phyloP scores from a whole-genome alignment of 1,139 yeast species.

The Sugiyamaella grinbergsii region DNA sequence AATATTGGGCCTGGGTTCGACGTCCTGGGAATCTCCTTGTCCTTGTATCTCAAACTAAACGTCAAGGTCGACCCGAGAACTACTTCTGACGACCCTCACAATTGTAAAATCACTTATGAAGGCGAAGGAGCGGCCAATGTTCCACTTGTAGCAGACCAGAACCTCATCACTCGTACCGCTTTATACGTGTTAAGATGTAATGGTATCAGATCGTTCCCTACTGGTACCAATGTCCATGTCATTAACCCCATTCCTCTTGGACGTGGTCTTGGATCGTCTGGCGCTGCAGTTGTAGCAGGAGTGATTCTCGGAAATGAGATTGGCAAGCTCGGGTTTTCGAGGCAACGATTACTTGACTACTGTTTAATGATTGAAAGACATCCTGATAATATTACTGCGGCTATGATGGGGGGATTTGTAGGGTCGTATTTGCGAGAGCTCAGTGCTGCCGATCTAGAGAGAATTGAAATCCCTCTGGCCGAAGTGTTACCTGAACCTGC shows the following conservation, averaged over 20 bases:
- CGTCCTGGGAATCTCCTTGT: constrained; percentile 87
- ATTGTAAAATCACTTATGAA: constrained; percentile 70
- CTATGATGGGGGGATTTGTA: constrained; percentile 98
- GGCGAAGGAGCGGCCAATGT: constrained; percentile 79
- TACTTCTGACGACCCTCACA: constrained; percentile 60
- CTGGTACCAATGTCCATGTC: constrained; percentile 80
- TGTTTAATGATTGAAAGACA: constrained; percentile 97
- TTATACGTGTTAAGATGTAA: constrained; percentile 85
- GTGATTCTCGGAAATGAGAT: constrained; percentile 87
- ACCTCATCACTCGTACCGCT: constrained; percentile 90
- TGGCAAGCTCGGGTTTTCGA: constrained; percentile 70
- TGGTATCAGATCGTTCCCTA: constrained; percentile 70
- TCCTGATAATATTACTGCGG: constrained; percentile 97
- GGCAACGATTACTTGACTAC: constrained; percentile 85
- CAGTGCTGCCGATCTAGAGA: constrained; percentile 64
- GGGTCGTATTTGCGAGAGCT: constrained; percentile 90
- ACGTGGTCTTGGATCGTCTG: constrained; percentile 96
- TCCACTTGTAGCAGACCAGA: constrained; percentile 72
- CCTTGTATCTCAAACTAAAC: constrained; percentile 66
- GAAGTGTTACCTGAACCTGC: constrained; percentile 81
- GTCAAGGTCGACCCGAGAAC: constrained; percentile 61
- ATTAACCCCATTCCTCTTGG: constrained; percentile 93
- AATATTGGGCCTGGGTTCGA: constrained; percentile 98
- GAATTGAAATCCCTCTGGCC: constrained; percentile 80
- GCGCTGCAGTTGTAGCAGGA: constrained; percentile 98